Evolutionary conservation across 2,329 filamentous ascomycete genomes (phyloP).

Genomic region (Colletotrichum sidae): DNA sequence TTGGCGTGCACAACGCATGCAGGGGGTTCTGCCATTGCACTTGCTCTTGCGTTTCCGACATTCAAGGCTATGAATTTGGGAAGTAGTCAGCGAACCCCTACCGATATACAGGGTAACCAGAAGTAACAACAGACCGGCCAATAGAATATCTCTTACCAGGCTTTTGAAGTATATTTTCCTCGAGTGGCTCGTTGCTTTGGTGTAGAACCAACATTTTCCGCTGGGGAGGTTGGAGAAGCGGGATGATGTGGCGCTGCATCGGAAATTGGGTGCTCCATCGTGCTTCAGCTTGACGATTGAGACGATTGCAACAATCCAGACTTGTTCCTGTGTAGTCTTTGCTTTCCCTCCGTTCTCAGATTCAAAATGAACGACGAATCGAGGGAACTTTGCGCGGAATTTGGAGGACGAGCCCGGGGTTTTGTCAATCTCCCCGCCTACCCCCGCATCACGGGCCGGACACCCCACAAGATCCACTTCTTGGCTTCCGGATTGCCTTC

Average conservation of each 20-base stretch:
- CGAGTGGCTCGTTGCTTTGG: constrained; percentile 23
- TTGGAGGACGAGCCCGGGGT: constrained; percentile 14
- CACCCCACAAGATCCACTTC: no score
- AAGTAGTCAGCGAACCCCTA: neutral
- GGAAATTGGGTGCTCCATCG: constrained; percentile 24
- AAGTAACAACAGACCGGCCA: neutral
- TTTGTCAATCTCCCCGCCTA: constrained; percentile 1
- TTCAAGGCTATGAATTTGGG: constrained; percentile 9
- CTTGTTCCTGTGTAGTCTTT: neutral
- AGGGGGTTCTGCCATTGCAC: constrained; percentile 32
- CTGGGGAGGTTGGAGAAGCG: constrained; percentile 4
- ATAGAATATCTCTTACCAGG: constrained; percentile 14
- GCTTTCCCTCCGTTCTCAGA: neutral
- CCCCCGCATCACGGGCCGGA: no score
- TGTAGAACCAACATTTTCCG: neutral
- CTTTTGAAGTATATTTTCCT: constrained; percentile 34
- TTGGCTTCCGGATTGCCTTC: no score
- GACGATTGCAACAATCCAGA: neutral
- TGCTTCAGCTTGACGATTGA: neutral
- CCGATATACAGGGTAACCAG: neutral
- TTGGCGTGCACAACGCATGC: constrained; percentile 31
- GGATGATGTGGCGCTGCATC: constrained; percentile 2
- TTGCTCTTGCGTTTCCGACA: constrained; percentile 35
- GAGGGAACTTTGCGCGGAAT: constrained; percentile 8
- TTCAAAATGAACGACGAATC: neutral